Conservation (phyloP, 2,329 filamentous ascomycete species). For the Dothistroma pini region DNA sequence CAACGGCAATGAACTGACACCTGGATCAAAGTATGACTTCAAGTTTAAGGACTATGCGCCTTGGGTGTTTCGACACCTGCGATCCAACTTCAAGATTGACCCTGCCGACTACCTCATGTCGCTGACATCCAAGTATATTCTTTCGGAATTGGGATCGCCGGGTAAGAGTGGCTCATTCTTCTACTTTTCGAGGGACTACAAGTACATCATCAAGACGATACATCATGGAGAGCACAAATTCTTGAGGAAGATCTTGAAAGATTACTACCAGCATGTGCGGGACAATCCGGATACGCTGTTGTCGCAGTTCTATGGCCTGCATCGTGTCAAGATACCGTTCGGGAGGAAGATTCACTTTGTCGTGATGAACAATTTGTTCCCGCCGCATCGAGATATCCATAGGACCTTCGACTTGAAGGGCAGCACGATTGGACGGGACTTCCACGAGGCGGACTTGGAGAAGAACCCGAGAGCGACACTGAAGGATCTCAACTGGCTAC, state of each 20-base stretch:
- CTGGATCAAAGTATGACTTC: constrained; percentile 99
- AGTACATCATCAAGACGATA: constrained; percentile 99
- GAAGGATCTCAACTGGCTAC: constrained; percentile 96
- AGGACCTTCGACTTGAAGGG: constrained; percentile 96
- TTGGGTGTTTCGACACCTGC: constrained; percentile 94
- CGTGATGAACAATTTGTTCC: constrained; percentile 99
- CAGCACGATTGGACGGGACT: constrained; percentile 89
- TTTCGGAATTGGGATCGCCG: constrained; percentile 93
- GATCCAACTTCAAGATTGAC: constrained; percentile 82
- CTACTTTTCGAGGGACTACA: constrained; percentile 99
- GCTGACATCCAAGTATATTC: constrained; percentile 95
- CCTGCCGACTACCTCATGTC: constrained; percentile 98
- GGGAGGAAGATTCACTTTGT: constrained; percentile 99
- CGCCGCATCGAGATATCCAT: constrained; percentile 95
- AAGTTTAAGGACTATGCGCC: constrained; percentile 99
- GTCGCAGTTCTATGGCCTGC: constrained; percentile 95
- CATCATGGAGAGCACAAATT: constrained; percentile 93
- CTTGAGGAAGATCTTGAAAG: constrained; percentile 74
- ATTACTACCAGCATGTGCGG: constrained; percentile 90
- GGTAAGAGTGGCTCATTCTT: constrained; percentile 99
- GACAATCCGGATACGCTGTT: constrained; percentile 95
- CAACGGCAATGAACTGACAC: constrained; percentile 93
- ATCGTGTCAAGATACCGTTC: constrained; percentile 97
- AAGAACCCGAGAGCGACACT: constrained; percentile 88
- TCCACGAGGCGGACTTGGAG: constrained; percentile 80